phyloP scores from a whole-genome alignment of 1,284 basidiomycete species.

The Heliocybe sulcata region DNA sequence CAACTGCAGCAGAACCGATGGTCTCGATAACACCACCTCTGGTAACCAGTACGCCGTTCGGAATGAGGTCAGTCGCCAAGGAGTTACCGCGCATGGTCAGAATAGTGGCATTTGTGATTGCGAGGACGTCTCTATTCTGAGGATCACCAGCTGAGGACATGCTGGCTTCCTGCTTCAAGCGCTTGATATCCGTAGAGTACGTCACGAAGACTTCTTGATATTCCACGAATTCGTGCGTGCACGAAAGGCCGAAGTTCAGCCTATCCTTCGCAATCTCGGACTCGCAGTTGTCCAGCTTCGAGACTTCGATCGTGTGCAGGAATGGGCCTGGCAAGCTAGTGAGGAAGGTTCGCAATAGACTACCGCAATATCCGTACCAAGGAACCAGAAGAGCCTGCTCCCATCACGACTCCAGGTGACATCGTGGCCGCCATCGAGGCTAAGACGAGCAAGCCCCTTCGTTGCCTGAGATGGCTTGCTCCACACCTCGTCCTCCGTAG shows the following conservation, averaged over 20 bases:
- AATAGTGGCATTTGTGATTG: conserved; percentile 59
- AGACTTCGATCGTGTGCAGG: conserved; percentile 52
- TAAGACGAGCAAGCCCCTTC: conserved; percentile 48
- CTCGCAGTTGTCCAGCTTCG: conserved; percentile 40
- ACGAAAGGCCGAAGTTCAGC: conserved; percentile 50
- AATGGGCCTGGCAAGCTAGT: conserved; percentile 45
- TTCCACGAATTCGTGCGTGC: conserved; percentile 43
- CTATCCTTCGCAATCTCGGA: conserved; percentile 38
- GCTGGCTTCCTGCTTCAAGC: conserved; percentile 46
- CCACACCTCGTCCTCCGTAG: conserved; percentile 43
- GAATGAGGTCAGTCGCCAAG: conserved; percentile 36
- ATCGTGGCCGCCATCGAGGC: conserved; percentile 66
- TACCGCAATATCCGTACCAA: conserved; percentile 35
- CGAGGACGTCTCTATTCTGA: conserved; percentile 25
- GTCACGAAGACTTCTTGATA: conserved; percentile 49
- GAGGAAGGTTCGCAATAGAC: not conserved
- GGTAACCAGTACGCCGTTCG: conserved; percentile 40
- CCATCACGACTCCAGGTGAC: conserved; percentile 57
- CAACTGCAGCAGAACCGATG: conserved; percentile 32
- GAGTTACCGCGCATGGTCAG: conserved; percentile 54
- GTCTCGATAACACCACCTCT: conserved; percentile 49
- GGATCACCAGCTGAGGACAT: conserved; percentile 9
- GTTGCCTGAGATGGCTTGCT: conserved; percentile 63
- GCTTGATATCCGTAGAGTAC: conserved; percentile 52
- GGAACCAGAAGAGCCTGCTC: conserved; percentile 59